A percentile compares a stretch with the other conserved stretches of the same genome.
Evolutionary conservation across 257 asterid genomes (phyloP).

Genomic region (Osmanthus fragrans): DNA sequence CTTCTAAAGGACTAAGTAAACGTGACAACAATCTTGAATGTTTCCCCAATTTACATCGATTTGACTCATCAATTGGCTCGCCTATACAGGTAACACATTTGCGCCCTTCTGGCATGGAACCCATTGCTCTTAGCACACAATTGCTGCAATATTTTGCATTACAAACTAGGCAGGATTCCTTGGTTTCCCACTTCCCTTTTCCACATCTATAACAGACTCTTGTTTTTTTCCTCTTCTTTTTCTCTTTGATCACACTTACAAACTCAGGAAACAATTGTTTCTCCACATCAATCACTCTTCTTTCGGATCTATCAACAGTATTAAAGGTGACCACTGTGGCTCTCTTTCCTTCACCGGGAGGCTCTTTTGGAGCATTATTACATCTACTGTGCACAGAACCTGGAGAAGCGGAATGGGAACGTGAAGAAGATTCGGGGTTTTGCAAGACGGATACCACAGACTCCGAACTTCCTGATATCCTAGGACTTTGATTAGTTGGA

Average conservation of each 20-base stretch:
- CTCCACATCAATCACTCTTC: slow-evolving; percentile 45
- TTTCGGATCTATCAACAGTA: slow-evolving; percentile 60
- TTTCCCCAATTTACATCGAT: slow-evolving; percentile 70
- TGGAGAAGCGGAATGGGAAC: slow-evolving; percentile 72
- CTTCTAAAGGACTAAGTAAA: slow-evolving; percentile 85
- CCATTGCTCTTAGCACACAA: slow-evolving; percentile 98
- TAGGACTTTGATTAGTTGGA: slow-evolving; percentile 57
- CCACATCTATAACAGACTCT: slow-evolving; percentile 85
- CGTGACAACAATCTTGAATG: slow-evolving; percentile 69
- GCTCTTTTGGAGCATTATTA: slow-evolving; percentile 27
- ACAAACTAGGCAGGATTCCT: slow-evolving; percentile 85
- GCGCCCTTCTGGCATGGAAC: slow-evolving; percentile 97
- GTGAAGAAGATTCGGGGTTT: slow-evolving; percentile 62
- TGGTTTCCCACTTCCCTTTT: slow-evolving; percentile 85
- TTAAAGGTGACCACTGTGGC: slow-evolving; percentile 68
- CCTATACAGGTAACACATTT: slow-evolving; percentile 90
- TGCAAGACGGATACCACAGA: slow-evolving; percentile 76
- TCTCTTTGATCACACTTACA: slow-evolving; percentile 54
- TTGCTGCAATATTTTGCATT: slow-evolving; percentile 78
- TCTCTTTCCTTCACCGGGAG: slow-evolving; percentile 53
- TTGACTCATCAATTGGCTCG: slow-evolving; percentile 81
- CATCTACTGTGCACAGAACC: slow-evolving; percentile 48
- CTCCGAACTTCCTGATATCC: slow-evolving; percentile 72
- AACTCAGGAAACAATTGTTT: slow-evolving; percentile 66
- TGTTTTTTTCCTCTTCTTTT: slow-evolving; percentile 66